Evolutionary conservation across 2,329 filamentous ascomycete genomes (phyloP).

Genomic region (Coccinonectria pachysandricola): DNA sequence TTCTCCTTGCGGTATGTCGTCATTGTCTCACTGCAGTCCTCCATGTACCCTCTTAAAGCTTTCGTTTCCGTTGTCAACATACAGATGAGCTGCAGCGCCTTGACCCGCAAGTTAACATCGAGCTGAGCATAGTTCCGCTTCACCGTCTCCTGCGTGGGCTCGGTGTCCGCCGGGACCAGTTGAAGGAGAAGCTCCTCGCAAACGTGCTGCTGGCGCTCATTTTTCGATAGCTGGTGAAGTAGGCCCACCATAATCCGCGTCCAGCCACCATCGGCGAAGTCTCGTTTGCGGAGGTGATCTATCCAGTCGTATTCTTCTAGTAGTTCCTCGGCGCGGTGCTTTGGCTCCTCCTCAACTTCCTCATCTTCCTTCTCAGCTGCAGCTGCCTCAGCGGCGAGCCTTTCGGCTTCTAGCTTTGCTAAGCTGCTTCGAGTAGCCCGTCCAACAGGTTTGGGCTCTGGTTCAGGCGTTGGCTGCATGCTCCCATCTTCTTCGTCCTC

Average conservation of each 20-base stretch:
- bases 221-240: slow-evolving; percentile 72
- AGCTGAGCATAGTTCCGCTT: slow-evolving; percentile 61
- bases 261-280: slow-evolving; percentile 86
- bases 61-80: slow-evolving; percentile 81
- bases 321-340: slow-evolving; percentile 66
- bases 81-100: slow-evolving; percentile 74
- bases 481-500: slow-evolving; percentile 48
- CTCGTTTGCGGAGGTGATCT: slow-evolving; percentile 68
- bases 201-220: slow-evolving; percentile 53
- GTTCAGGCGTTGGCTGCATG: slow-evolving; percentile 52
- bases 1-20: slow-evolving; percentile 91
- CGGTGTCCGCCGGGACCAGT: slow-evolving; percentile 67
- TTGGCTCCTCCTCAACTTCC: slow-evolving; percentile 37
- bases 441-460: slow-evolving; percentile 53
- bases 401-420: slow-evolving; percentile 68
- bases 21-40: slow-evolving; percentile 88
- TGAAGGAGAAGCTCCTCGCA: slow-evolving; percentile 74
- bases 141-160: slow-evolving; percentile 67
- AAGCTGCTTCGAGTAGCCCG: slow-evolving; percentile 80
- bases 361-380: slow-evolving; percentile 41
- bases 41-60: slow-evolving; percentile 77
- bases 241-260: slow-evolving; percentile 80
- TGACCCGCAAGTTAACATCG: slow-evolving; percentile 73
- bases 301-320: slow-evolving; percentile 72
- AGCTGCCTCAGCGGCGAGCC: slow-evolving; percentile 49